Conservation (phyloP, 2,329 filamentous ascomycete genomes). For the Grosmannia huntii region DNA sequence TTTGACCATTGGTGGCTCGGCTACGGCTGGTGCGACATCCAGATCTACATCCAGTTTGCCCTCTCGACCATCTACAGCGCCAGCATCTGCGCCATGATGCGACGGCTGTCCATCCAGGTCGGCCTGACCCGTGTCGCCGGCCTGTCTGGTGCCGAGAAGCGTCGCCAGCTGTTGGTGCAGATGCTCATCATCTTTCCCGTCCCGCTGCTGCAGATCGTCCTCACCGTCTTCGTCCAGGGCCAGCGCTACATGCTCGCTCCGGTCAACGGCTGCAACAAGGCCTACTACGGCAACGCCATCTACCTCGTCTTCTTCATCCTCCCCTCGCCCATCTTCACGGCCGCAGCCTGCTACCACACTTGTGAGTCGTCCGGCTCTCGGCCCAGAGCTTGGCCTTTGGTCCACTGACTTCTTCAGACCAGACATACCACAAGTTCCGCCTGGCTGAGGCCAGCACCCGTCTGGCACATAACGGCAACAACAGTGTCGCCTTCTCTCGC, state of each 20-base stretch:
- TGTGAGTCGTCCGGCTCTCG: conserved; percentile 4
- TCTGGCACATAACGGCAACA: conserved; percentile 23
- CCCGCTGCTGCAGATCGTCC: conserved; percentile 34
- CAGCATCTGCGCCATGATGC: conserved; percentile 42
- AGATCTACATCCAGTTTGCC: conserved; percentile 24
- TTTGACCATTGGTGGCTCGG: conserved; percentile 38
- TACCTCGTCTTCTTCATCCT: conserved; percentile 34
- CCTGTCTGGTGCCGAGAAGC: conserved; percentile 27
- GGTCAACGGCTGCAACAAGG: conserved; percentile 34
- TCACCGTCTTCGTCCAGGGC: conserved; percentile 33
- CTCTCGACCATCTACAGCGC: conserved; percentile 32
- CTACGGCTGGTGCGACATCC: conserved; percentile 39
- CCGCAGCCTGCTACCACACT: conserved; percentile 32
- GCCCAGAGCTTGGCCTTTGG: not conserved
- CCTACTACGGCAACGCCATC: conserved; percentile 32
- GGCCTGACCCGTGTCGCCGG: conserved; percentile 28
- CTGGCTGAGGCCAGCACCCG: conserved; percentile 28
- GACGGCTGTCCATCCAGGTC: conserved; percentile 38
- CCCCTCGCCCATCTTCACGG: conserved; percentile 29
- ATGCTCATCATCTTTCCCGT: conserved; percentile 41
- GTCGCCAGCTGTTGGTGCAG: conserved; percentile 30
- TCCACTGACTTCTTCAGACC: conserved; percentile 19
- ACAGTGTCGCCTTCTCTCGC: conserved; percentile 26
- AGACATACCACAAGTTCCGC: conserved; percentile 35
- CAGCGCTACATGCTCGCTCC: conserved; percentile 38